Percentiles rank a stretch among this genome's conserved stretches.
Evolutionary conservation across 2,329 filamentous ascomycete species (phyloP).

Genomic region (Colletotrichum scovillei): DNA sequence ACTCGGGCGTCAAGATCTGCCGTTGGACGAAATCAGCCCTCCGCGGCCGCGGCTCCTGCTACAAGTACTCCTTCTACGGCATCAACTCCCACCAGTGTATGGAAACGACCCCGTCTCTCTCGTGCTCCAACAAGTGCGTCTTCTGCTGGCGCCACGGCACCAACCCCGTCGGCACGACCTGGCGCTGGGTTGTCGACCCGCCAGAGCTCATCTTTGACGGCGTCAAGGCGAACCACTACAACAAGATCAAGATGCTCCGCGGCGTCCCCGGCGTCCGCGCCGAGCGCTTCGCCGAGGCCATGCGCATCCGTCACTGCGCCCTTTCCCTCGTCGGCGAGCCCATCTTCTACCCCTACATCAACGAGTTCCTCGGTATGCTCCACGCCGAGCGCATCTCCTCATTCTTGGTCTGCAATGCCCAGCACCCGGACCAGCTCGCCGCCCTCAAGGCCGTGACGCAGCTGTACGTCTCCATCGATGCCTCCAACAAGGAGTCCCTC

Average conservation of each 20-base stretch:
- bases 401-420: conserved; percentile 96
- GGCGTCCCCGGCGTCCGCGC: conserved; percentile 93
- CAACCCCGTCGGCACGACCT: conserved; percentile 95
- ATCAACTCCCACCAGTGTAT: conserved; percentile 98
- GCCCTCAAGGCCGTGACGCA: conserved; percentile 89
- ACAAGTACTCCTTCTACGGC: conserved; percentile 98
- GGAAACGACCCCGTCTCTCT: conserved; percentile 96
- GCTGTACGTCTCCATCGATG: conserved; percentile 96
- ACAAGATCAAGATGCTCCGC: conserved; percentile 97
- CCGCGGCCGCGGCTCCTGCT: conserved; percentile 92
- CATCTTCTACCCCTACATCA: conserved; percentile 99
- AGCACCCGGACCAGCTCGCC: conserved; percentile 91
- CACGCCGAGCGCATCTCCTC: conserved; percentile 89
- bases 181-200: conserved; percentile 95
- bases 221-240: conserved; percentile 91
- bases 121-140: conserved; percentile 97
- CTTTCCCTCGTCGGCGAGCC: conserved; percentile 93
- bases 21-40: conserved; percentile 98
- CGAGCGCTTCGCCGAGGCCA: conserved; percentile 91
- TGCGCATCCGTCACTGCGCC: conserved; percentile 93
- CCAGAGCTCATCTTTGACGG: conserved; percentile 91
- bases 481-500: conserved; percentile 87
- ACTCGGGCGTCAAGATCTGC: conserved; percentile 97
- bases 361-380: conserved; percentile 86
- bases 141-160: conserved; percentile 99